Percentiles rank a stretch among this genome's conserved stretches.
Evolutionary conservation across 345 rosid genomes (phyloP).

Genomic region (Populus simonii): DNA sequence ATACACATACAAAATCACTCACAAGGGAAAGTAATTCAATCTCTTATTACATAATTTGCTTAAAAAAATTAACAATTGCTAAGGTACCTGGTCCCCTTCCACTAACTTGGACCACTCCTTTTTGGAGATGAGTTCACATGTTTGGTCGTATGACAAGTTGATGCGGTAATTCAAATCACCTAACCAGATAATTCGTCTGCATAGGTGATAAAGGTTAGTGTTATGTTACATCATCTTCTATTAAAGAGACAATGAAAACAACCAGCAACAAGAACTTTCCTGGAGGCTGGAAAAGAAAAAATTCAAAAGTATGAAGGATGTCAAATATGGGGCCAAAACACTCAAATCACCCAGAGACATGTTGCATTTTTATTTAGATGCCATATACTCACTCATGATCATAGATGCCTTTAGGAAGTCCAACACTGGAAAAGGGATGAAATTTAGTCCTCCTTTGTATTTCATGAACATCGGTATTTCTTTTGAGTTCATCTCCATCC

Average conservation of each 20-base stretch:
- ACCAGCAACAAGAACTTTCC: too few relatives aligned
- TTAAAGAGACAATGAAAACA: not conserved
- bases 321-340: not conserved
- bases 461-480: slow-evolving; percentile 87
- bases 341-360: not conserved
- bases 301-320: not conserved
- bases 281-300: not conserved
- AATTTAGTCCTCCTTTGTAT: slow-evolving; percentile 77
- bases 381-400: slow-evolving; percentile 79
- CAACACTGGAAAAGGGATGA: slow-evolving; percentile 48
- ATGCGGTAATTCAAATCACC: slow-evolving; percentile 94
- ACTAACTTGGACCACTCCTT: slow-evolving; percentile 63
- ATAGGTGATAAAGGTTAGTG: slow-evolving; percentile 14
- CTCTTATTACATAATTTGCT: not conserved
- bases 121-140: slow-evolving; percentile 56
- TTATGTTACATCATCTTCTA: slow-evolving; percentile 1
- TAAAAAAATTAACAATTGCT: not conserved
- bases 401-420: slow-evolving; percentile 62
- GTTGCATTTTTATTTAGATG: not conserved
- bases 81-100: slow-evolving; percentile 78
- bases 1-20: not conserved
- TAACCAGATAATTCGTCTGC: slow-evolving; percentile 85
- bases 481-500: slow-evolving; percentile 82
- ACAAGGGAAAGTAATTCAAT: not conserved
- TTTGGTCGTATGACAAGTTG: slow-evolving; percentile 65